Evolutionary conservation across 805 yeast species (phyloP).

Genomic region (Candida namnaoensis): DNA sequence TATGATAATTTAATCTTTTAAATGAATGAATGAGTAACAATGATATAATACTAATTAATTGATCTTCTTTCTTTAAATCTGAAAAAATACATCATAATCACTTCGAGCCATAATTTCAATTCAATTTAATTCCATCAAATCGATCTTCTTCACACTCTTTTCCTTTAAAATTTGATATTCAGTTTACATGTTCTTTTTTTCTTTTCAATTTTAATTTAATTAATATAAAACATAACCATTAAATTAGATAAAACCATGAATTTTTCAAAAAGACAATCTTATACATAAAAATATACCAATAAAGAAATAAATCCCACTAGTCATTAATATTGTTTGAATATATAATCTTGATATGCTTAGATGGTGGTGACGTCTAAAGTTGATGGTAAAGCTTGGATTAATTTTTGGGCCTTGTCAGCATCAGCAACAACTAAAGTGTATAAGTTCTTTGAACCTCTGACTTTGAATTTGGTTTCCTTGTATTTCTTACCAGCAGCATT

Average conservation of each 20-base stretch:
- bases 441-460: constrained; percentile 90
- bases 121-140: too few species aligned
- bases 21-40: too few species aligned
- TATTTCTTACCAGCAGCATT: constrained; percentile 74
- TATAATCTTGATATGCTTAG: constrained; percentile 17
- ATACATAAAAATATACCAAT: background rate
- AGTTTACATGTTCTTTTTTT: too few species aligned
- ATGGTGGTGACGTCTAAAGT: constrained; percentile 60
- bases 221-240: background rate
- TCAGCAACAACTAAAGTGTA: constrained; percentile 95
- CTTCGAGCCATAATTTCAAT: too few species aligned
- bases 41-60: too few species aligned
- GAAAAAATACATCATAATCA: too few species aligned
- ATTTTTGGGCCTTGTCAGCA: constrained; percentile 94
- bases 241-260: background rate
- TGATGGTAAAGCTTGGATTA: constrained; percentile 97
- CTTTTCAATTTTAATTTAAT: too few species aligned
- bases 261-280: too few species aligned
- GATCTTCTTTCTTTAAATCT: too few species aligned
- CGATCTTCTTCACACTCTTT: too few species aligned
- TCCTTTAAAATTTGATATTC: too few species aligned
- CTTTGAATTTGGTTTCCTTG: constrained; percentile 98
- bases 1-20: too few species aligned
- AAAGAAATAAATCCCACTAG: background rate
- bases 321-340: background rate